Conservation (phyloP, 2,329 filamentous ascomycete genomes). For the Colletotrichum cereale region DNA sequence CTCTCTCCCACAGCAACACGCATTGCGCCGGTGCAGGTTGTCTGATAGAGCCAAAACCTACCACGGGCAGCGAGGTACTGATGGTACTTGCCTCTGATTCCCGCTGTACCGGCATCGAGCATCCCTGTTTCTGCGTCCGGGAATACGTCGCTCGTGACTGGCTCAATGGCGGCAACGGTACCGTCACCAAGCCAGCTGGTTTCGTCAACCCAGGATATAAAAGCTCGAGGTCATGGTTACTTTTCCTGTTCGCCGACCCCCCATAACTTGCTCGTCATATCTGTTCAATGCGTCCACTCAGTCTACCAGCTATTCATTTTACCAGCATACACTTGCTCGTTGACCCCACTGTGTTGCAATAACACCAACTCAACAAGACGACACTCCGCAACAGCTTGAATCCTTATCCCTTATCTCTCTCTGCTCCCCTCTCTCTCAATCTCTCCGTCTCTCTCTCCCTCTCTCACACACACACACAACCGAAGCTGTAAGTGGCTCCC, state of each 20-base stretch:
- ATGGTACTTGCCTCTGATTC: slow-evolving; percentile 21
- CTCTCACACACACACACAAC: neutral
- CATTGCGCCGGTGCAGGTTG: slow-evolving; percentile 7
- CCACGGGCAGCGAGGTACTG: slow-evolving; percentile 8
- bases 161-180: slow-evolving; percentile 30
- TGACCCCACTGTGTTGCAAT: slow-evolving; percentile 28
- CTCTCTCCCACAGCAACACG: slow-evolving; percentile 3
- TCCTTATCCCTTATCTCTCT: slow-evolving; percentile 27
- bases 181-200: slow-evolving; percentile 40
- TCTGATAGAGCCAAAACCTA: slow-evolving; percentile 10
- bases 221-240: slow-evolving; percentile 35
- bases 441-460: neutral
- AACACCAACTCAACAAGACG: slow-evolving; percentile 17
- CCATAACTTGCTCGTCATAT: slow-evolving; percentile 20
- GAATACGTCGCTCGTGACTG: slow-evolving; percentile 39
- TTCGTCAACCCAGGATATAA: slow-evolving; percentile 40
- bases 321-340: slow-evolving; percentile 17
- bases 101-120: slow-evolving; percentile 36
- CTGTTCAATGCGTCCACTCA: slow-evolving; percentile 38
- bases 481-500: slow-evolving; percentile 35
- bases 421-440: neutral
- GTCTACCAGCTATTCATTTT: slow-evolving; percentile 7
- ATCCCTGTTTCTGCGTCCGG: slow-evolving; percentile 31
- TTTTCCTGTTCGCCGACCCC: neutral
- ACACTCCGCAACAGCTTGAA: neutral